Evolutionary conservation across 345 rosid species (phyloP).

Genomic region (Hirschfeldia incana): DNA sequence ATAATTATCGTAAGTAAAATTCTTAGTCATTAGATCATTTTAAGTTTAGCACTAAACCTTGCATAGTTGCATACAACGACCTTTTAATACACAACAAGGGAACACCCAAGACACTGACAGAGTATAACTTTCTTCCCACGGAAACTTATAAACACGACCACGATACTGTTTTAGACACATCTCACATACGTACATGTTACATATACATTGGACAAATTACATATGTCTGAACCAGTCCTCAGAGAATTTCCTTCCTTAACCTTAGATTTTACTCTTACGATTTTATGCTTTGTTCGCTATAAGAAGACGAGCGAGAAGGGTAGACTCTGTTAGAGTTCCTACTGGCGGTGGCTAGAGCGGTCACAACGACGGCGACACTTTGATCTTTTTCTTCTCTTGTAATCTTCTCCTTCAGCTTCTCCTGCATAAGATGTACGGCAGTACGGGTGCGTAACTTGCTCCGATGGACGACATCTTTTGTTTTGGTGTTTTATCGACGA

Average conservation of each 20-base stretch:
- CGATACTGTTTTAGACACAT: conserved; percentile 1
- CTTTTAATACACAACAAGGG: background rate
- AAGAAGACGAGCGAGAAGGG: conserved; percentile 17
- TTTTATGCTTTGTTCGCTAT: conserved; percentile 11
- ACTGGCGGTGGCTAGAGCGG: conserved; percentile 10
- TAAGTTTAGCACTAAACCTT: background rate
- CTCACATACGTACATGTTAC: conserved; percentile 1
- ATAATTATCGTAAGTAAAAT: conserved; percentile 24
- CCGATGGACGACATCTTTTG: conserved; percentile 36
- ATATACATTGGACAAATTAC: conserved; percentile 8
- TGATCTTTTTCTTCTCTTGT: conserved; percentile 14
- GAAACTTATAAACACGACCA: conserved; percentile 15
- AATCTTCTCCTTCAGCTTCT: conserved; percentile 35
- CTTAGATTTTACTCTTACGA: conserved; percentile 2
- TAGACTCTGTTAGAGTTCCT: conserved; percentile 10
- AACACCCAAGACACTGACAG: background rate
- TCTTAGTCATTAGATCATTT: conserved; percentile 6
- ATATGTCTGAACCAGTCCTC: background rate
- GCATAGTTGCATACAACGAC: background rate
- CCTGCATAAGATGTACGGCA: conserved; percentile 30
- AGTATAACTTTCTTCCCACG: background rate
- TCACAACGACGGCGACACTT: background rate
- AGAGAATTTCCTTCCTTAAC: too few species aligned
- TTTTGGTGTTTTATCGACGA: background rate
- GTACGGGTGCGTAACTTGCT: conserved; percentile 38